Conservation (phyloP, 2,329 filamentous ascomycete genomes). For the Colletotrichum chrysophilum region DNA sequence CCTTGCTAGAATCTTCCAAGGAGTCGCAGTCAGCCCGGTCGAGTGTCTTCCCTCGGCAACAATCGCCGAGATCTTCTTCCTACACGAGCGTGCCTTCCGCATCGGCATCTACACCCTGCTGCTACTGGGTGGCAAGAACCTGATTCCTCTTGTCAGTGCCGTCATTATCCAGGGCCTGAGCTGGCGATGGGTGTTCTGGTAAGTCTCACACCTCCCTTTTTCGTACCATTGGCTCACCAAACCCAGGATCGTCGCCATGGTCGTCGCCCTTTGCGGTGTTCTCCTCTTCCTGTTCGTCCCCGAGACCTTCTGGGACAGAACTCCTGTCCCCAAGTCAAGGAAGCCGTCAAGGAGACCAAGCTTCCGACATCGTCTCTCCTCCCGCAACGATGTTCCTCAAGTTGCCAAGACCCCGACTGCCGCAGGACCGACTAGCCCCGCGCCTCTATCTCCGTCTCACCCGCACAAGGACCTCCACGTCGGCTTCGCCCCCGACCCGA, state of each 20-base stretch:
- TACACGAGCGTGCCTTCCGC: constrained; percentile 91
- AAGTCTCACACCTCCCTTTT: constrained; percentile 30
- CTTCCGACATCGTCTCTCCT: constrained; percentile 55
- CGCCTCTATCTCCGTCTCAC: background rate
- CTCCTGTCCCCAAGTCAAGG: constrained; percentile 56
- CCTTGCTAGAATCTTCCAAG: constrained; percentile 84
- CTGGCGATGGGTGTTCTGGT: constrained; percentile 95
- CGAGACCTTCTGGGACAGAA: constrained; percentile 94
- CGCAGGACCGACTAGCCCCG: background rate
- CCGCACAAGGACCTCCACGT: constrained; percentile 35
- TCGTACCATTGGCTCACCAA: constrained; percentile 23
- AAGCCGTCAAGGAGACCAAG: constrained; percentile 45
- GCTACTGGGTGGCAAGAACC: constrained; percentile 87
- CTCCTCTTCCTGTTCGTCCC: constrained; percentile 90
- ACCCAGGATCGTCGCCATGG: constrained; percentile 77
- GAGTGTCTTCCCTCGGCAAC: constrained; percentile 93
- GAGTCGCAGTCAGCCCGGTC: constrained; percentile 85
- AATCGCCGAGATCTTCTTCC: constrained; percentile 94
- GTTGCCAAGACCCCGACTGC: background rate
- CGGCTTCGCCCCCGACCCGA: constrained; percentile 31
- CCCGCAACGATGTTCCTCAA: constrained; percentile 23
- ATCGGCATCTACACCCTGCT: constrained; percentile 93
- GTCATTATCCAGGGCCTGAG: constrained; percentile 77
- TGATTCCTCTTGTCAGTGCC: constrained; percentile 86
- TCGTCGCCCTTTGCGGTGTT: constrained; percentile 72